Evolutionary conservation across 2,329 filamentous ascomycete species (phyloP).

Genomic region (Beauveria brongniartii): DNA sequence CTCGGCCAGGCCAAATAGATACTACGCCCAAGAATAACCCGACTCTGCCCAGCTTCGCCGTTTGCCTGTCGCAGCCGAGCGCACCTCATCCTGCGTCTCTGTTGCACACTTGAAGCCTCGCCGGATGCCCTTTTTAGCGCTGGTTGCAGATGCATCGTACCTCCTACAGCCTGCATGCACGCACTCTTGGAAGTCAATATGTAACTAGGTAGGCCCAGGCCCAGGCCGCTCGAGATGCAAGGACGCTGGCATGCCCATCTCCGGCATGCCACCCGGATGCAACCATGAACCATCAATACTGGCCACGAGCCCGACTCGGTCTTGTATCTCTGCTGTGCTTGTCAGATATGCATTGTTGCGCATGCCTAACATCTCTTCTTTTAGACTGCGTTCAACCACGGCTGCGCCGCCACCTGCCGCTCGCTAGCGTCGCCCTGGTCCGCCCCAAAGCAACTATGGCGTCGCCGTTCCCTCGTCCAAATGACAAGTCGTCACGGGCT

Average conservation of each 20-base stretch:
- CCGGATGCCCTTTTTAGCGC: neutral
- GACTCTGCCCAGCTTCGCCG: neutral
- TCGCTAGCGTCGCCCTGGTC: neutral
- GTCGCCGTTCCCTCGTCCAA: neutral
- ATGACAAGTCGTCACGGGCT: slow-evolving; percentile 1
- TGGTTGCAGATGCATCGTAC: neutral
- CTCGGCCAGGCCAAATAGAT: too few relatives aligned
- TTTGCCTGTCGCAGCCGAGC: neutral
- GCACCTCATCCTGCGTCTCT: neutral
- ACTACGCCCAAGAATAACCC: neutral
- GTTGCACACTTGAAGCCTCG: neutral
- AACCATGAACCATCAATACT: neutral
- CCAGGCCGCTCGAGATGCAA: slow-evolving; percentile 5
- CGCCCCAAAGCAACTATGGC: neutral
- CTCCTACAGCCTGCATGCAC: neutral
- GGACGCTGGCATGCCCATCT: neutral
- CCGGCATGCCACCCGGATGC: slow-evolving; percentile 5
- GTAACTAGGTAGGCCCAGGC: neutral
- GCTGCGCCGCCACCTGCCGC: slow-evolving; percentile 1
- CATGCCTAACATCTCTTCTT: neutral
- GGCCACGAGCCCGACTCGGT: neutral
- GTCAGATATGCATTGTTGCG: neutral
- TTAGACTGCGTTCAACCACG: neutral
- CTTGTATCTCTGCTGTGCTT: neutral
- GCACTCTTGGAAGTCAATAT: neutral